Base-by-base conservation (phyloP, 768 basidiomycete genomes). In the Trametes sanguinea region DNA sequence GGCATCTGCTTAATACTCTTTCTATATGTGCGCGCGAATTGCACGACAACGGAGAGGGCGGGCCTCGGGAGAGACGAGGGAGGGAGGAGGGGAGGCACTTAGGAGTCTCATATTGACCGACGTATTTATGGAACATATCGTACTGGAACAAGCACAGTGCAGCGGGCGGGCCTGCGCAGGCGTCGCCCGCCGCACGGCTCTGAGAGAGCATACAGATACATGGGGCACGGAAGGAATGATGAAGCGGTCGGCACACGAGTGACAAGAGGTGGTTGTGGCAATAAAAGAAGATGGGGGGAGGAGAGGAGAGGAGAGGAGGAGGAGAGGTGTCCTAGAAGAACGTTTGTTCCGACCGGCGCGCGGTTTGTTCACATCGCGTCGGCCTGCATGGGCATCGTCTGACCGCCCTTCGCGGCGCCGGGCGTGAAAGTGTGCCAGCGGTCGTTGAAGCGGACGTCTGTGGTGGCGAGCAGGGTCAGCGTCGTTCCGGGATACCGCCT, bases 371-470 rank as follows among this genome's bases (percentile, higher is more conserved):
- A 74, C 39, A 68, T 67, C 6, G 62, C 69, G 14, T 92, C 89
- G 14, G 85, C 75, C 68, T 85, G 86, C 76, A 90, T 84, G 10
- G 87, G 79, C 39, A 81, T 83, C 43, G 86, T 75, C 73, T 89
- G 88, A 3, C 90, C 90, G 42, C 94, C 95, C 74, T 93, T 94
- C 1, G 94, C 94, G 42, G 95, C 89, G 13, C 88, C 85, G 0
- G 91, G 89, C 3, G 94, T 84, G 75, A 96, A 97, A 0, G 91
- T 92, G 73, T 97, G 95, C 93, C 92, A 94, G 66, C 94, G 87
- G 70, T 94, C 92, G 73, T 96, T 97, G 84, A 94, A 96, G 65
- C 92, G 88, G 39, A 97, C 95, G 69, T 95, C 94, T 89, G 66
- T 0, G 40, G 64, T 22, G 22, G 22, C 22, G 54, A 48, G 27